Conservation (phyloP, 805 yeast species). For the Metschnikowia peoriensis region DNA sequence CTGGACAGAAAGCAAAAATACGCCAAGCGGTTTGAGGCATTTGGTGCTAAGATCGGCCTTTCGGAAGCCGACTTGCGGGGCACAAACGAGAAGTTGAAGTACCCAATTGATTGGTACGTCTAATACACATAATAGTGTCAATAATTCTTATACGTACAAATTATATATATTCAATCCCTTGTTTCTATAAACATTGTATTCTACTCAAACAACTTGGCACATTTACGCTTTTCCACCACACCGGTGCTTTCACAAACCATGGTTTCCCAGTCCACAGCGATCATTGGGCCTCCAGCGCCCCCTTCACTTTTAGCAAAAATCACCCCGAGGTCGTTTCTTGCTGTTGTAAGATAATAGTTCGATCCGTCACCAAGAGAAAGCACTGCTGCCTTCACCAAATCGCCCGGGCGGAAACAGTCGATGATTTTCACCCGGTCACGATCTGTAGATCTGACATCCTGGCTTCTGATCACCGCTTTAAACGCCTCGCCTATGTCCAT, state of each 20-base stretch:
- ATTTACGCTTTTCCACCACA: conserved; percentile 72
- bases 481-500: conserved; percentile 83
- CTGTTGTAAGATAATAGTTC: conserved; percentile 85
- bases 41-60: conserved; percentile 74
- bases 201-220: conserved; percentile 75
- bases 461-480: conserved; percentile 80
- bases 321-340: conserved; percentile 89
- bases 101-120: conserved; percentile 23
- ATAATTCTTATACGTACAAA: no score
- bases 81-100: conserved; percentile 26
- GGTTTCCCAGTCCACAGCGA: conserved; percentile 93
- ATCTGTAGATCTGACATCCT: conserved; percentile 89
- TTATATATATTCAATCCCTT: no score
- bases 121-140: neutral
- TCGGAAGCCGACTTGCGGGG: conserved; percentile 79
- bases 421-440: conserved; percentile 80
- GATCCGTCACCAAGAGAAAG: conserved; percentile 92
- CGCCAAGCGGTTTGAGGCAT: conserved; percentile 62
- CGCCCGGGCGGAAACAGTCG: conserved; percentile 87
- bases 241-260: conserved; percentile 84
- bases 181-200: no score
- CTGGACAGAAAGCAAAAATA: conserved; percentile 58
- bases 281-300: conserved; percentile 71
- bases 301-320: conserved; percentile 77
- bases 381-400: conserved; percentile 79